Evolutionary conservation across 495 filamentous ascomycete genomes (phyloP), one percentile per base, ranked within the genome.

Genomic region (Podospora tetraspora): DNA sequence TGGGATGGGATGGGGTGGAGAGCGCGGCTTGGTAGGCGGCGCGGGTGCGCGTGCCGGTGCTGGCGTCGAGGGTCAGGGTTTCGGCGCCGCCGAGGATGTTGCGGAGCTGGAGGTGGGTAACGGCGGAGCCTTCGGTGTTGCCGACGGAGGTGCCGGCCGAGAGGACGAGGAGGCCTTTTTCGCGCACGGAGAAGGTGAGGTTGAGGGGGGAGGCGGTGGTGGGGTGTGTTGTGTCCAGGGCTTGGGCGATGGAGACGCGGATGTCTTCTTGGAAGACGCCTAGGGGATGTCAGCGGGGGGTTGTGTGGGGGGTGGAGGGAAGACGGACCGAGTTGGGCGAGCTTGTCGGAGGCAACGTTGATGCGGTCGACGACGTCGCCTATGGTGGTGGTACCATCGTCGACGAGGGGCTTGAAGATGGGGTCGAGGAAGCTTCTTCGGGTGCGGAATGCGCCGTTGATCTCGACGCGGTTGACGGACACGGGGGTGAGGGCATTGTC

Each of bases 41-140:
- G 37, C 93, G 84, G 16, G 95, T 97, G 30, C 95, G 86, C 37
- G 93, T 97, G 27, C 95, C 95, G 29, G 93, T 78, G 1, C 92
- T 91, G 19, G 92, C 94, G 73, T 95, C 92, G 59, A 96, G 77
- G 5, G 81, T 83, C 66, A 98, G 78, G n/a, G 87, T 88, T 79
- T 99, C 95, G 19, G 95, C 94, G 27, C 96, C 96, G 56, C 95
- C 95, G 74, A 98, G 94, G 57, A 99, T 85, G 79, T 99, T 99
- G 61, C 96, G 89, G 78, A 91, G 87, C 13, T 91, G 83, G 30
- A 91, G 83, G 65, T 94, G 92, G 66, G 91, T 86, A 76, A 96
- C 97, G 2, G 94, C 94, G 3, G 91, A 94, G 19, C 93, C 96
- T 77, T 98, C 96, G 13, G 90, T 84, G 72, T 94, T 93, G 63